These are phyloP conservation scores for Brassica juncea DNA, from an alignment of 345 rosid genomes.

Conservation along the genomic window DNA sequence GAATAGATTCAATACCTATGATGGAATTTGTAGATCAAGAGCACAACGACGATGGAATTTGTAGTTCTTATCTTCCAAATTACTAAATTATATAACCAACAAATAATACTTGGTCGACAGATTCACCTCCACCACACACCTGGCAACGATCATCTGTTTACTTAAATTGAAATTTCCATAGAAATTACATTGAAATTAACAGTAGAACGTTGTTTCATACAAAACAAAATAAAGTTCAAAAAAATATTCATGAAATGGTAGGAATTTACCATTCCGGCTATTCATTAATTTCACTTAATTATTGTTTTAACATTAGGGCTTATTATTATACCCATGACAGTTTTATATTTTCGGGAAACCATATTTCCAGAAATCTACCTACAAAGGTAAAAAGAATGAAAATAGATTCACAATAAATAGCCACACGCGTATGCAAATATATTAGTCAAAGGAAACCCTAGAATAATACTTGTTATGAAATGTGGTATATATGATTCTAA, in stretches of 20 bases:
- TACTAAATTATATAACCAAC: neutral
- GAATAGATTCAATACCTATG: neutral
- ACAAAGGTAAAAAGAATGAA: slow-evolving; percentile 5
- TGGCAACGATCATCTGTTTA: neutral
- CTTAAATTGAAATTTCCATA: neutral
- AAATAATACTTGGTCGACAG: neutral
- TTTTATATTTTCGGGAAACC: neutral
- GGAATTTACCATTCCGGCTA: slow-evolving; percentile 13
- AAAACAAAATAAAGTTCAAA: slow-evolving; percentile 2
- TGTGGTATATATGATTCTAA: slow-evolving; percentile 21
- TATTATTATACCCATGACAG: slow-evolving; percentile 29
- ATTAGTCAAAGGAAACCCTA: slow-evolving; percentile 16
- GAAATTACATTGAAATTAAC: neutral
- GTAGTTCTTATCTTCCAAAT: neutral
- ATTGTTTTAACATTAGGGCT: slow-evolving; percentile 20
- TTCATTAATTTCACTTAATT: slow-evolving; percentile 19
- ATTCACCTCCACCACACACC: neutral
- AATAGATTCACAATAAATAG: slow-evolving; percentile 25
- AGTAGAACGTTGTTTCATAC: neutral
- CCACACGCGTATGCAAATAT: slow-evolving; percentile 15
- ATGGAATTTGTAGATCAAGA: neutral
- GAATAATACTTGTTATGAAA: slow-evolving; percentile 18
- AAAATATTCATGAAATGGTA: slow-evolving; percentile 8
- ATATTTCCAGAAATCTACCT: slow-evolving; percentile 36
- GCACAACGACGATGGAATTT: neutral